A percentile compares a stretch with the other conserved stretches of the same genome.
phyloP scores from a whole-genome alignment of 2,329 filamentous ascomycete genomes.

The Botrytis paeoniae region DNA sequence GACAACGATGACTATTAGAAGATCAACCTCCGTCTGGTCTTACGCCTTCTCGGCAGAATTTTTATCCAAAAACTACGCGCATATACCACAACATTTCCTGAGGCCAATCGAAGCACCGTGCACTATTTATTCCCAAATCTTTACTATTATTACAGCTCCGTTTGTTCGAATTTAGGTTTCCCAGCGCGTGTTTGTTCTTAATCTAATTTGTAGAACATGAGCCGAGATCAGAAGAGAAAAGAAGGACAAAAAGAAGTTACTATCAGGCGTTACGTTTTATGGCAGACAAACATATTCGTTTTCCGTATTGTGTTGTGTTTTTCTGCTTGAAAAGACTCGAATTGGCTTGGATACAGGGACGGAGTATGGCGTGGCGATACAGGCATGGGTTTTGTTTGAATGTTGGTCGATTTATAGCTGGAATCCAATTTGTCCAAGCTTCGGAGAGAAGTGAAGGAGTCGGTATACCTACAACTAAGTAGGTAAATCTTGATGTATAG shows the following conservation, averaged over 20 bases:
- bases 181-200: background rate
- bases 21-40: background rate
- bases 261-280: background rate
- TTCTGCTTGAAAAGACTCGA: background rate
- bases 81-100: background rate
- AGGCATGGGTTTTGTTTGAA: background rate
- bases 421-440: background rate
- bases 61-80: background rate
- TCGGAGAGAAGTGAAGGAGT: background rate
- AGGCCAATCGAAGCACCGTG: background rate
- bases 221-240: background rate
- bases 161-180: background rate
- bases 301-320: background rate
- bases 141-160: background rate
- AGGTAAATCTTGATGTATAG: background rate
- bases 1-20: constrained; percentile 27
- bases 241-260: background rate
- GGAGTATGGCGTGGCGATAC: constrained; percentile 7
- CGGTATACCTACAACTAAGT: background rate
- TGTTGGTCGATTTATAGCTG: background rate
- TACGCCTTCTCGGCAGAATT: background rate
- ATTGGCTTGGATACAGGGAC: background rate
- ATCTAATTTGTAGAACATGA: background rate
- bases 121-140: background rate
- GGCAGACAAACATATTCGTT: background rate